Conservation (phyloP, 2,329 filamentous ascomycete genomes). For the Neofusicoccum sp. region DNA sequence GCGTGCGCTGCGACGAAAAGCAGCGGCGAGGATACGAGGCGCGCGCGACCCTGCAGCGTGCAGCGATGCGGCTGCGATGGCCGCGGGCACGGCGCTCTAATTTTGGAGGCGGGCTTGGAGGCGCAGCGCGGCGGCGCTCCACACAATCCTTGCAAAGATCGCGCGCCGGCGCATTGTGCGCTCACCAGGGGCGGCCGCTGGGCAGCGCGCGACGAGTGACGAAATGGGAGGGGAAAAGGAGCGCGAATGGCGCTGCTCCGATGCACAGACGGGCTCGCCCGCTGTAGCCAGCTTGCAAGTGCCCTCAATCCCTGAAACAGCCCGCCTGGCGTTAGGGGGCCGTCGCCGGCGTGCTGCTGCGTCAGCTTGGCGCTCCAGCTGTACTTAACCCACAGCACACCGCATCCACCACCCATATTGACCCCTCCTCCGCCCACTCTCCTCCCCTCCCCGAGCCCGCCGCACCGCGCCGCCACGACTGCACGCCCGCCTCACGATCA, state of each 20-base stretch:
- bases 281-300: slow-evolving; percentile 11
- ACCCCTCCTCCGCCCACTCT: slow-evolving; percentile 13
- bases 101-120: slow-evolving; percentile 10
- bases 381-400: slow-evolving; percentile 15
- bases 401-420: slow-evolving; percentile 9
- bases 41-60: slow-evolving; percentile 9
- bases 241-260: slow-evolving; percentile 7
- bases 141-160: slow-evolving; percentile 16
- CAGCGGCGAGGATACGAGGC: slow-evolving; percentile 8
- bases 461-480: neutral
- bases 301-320: slow-evolving; percentile 8
- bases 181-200: slow-evolving; percentile 5
- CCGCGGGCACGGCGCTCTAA: slow-evolving; percentile 6
- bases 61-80: slow-evolving; percentile 13
- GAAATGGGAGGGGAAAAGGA: slow-evolving; percentile 16
- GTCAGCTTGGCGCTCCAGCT: slow-evolving; percentile 13
- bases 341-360: slow-evolving; percentile 6
- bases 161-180: slow-evolving; percentile 9
- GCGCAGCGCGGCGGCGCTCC: slow-evolving; percentile 14
- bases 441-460: slow-evolving; percentile 7
- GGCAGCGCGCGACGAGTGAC: slow-evolving; percentile 11
- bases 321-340: slow-evolving; percentile 8
- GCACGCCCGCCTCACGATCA: slow-evolving; percentile 12
- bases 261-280: slow-evolving; percentile 13
- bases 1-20: neutral